A percentile compares a stretch with the other conserved stretches of the same genome.
phyloP scores from a whole-genome alignment of 345 rosid species.

The Gossypium longicalyx region DNA sequence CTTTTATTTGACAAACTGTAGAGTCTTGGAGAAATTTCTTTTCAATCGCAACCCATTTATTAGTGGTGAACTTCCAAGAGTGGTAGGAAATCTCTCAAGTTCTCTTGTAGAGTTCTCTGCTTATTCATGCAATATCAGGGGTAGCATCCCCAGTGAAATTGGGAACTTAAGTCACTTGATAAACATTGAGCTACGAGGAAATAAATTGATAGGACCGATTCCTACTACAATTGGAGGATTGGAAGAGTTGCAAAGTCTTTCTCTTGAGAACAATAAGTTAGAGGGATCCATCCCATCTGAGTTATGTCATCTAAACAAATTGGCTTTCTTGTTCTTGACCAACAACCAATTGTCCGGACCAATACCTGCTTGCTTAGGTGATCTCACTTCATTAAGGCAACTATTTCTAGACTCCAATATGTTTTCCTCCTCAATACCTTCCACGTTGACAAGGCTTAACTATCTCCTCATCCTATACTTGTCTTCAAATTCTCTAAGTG shows the following conservation, averaged over 20 bases:
- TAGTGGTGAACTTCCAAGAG: background rate
- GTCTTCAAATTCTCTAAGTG: conserved; percentile 10
- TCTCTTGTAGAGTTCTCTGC: background rate
- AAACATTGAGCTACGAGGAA: background rate
- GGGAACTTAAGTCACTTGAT: background rate
- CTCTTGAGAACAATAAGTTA: background rate
- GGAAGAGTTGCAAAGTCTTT: background rate
- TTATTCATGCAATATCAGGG: background rate
- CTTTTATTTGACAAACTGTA: background rate
- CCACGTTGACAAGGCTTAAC: conserved; percentile 1
- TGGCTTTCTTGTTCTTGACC: no score
- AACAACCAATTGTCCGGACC: no score
- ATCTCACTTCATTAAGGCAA: background rate
- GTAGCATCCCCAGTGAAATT: background rate
- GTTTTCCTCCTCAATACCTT: conserved; percentile 13
- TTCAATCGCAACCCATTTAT: background rate
- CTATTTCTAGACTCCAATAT: conserved; percentile 1
- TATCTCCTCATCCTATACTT: conserved; percentile 12
- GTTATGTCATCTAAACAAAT: no score
- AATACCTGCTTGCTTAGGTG: background rate
- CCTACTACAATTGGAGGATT: background rate
- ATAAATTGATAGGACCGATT: background rate
- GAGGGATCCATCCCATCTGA: background rate
- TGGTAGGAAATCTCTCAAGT: background rate
- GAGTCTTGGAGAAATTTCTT: accelerated